Percentiles rank a stretch among this genome's conserved stretches.
These are phyloP conservation scores for Malassezia caprae DNA, from an alignment of 1,284 basidiomycete species.

Conservation along the genomic window DNA sequence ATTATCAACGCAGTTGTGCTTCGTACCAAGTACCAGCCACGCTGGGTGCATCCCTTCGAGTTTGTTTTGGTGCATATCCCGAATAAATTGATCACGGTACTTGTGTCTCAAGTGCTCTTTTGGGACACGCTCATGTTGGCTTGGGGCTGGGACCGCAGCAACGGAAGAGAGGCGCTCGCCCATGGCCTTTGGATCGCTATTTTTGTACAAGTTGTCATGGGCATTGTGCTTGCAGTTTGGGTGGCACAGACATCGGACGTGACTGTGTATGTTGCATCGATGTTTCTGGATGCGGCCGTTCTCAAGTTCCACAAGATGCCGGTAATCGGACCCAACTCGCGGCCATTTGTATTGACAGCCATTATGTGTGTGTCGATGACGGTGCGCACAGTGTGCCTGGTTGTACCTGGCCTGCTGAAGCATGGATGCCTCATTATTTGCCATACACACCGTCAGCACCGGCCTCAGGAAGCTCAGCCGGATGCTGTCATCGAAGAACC, in stretches of 20 bases:
- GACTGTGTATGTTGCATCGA: constrained; percentile 9
- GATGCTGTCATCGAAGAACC: not conserved
- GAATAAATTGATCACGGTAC: constrained; percentile 51
- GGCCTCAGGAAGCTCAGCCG: not conserved
- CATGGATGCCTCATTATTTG: constrained; percentile 11
- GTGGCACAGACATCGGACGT: constrained; percentile 8
- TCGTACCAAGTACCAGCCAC: constrained; percentile 37
- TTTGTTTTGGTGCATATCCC: constrained; percentile 53
- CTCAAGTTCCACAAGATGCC: constrained; percentile 14
- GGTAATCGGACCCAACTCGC: constrained; percentile 13
- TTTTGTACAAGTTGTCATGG: not conserved
- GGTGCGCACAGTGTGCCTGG: constrained; percentile 10
- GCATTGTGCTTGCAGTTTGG: constrained; percentile 11
- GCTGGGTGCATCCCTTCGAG: constrained; percentile 50
- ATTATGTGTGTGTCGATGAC: constrained; percentile 13
- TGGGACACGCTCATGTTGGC: constrained; percentile 53
- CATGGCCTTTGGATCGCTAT: not conserved
- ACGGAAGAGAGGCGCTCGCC: not conserved
- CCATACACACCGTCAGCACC: constrained; percentile 3
- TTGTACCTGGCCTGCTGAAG: constrained; percentile 5
- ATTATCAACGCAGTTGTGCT: constrained; percentile 32
- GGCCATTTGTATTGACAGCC: constrained; percentile 7
- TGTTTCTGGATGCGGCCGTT: constrained; percentile 12
- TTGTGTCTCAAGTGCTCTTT: constrained; percentile 51
- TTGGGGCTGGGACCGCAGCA: constrained; percentile 48